These are phyloP conservation scores for Austroboletus niveus DNA, from an alignment of 1,284 basidiomycete species.

Conservation along the genomic window DNA sequence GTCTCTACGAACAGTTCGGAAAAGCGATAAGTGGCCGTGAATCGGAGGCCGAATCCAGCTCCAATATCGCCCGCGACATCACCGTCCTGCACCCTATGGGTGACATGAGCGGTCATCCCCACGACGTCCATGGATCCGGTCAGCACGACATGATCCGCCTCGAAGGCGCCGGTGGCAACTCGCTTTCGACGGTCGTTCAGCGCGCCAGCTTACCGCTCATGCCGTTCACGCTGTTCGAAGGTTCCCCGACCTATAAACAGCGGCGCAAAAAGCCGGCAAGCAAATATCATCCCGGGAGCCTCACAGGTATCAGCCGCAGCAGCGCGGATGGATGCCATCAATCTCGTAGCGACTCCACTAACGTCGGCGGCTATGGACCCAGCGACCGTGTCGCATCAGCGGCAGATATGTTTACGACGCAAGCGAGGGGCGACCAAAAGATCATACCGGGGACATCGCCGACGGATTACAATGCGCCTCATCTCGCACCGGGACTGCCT, in stretches of 20 bases:
- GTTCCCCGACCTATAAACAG: slow-evolving; percentile 82
- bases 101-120: slow-evolving; percentile 11
- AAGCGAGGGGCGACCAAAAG: slow-evolving; percentile 54
- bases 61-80: slow-evolving; percentile 45
- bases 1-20: slow-evolving; percentile 83
- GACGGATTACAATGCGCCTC: slow-evolving; percentile 18
- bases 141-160: slow-evolving; percentile 27
- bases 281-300: slow-evolving; percentile 25
- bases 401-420: slow-evolving; percentile 62
- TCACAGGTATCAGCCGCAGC: slow-evolving; percentile 25
- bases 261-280: slow-evolving; percentile 71
- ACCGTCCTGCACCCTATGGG: slow-evolving; percentile 13
- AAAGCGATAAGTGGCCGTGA: slow-evolving; percentile 52
- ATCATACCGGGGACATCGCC: slow-evolving; percentile 19
- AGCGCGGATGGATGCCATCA: slow-evolving; percentile 22
- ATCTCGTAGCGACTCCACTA: slow-evolving; percentile 20
- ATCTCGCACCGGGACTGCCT: slow-evolving; percentile 21
- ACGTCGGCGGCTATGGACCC: slow-evolving; percentile 37
- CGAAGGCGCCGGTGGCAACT: slow-evolving; percentile 20
- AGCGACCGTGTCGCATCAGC: slow-evolving; percentile 41
- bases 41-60: slow-evolving; percentile 40
- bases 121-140: neutral
- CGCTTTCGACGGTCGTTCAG: slow-evolving; percentile 27
- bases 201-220: slow-evolving; percentile 52
- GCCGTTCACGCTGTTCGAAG: slow-evolving; percentile 75